Base-by-base conservation (phyloP, 768 basidiomycete genomes). In the Auriscalpium orientale region DNA sequence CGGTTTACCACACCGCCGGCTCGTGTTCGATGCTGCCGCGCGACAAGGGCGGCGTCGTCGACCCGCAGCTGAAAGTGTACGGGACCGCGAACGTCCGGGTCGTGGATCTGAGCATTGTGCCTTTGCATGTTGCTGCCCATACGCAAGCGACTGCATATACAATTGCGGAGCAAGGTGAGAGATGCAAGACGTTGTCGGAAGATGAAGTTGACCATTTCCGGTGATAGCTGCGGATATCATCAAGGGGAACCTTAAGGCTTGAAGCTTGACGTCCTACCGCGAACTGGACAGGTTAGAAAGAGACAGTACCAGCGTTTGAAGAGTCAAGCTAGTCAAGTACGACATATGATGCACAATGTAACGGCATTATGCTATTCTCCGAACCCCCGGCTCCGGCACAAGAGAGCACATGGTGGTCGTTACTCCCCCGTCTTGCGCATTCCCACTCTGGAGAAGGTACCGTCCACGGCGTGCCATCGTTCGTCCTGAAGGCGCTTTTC, bases 11-110 rank as follows among this genome's bases (percentile, higher is more conserved):
- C 59, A 74, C 77, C 12, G 63, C 74, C 22, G 75, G 77, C 6
- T 72, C 79, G 1, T 74, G 72, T 51, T 79, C 80, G 1, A 82
- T 82, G 81, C 70, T 83, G 43, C 80, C 81, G 5, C 67, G 66
- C 13, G 74, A 76, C 28, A 74, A 76, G 48, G 68, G 69, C 16
- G 81, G 81, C 22, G 81, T 83, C 6, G 81, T 83, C 2, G 75
- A 81, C 54, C 65, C 72, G 18, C 51, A 70, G 15, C 65, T 80
- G 5, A 78, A 76, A 68, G 81, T 83, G 0, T 82, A 83, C 59
- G 82, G 80, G 0, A 82, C 82, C 3, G 71, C 64, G 47, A 83
- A 83, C 58, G 53, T 84, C n/a, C 74, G 82, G 8, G 73, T 84
- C 4, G 79, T 72, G 10, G 80, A 82, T 61, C 53, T 81, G 16